phyloP scores from a whole-genome alignment of 768 basidiomycete species.

The Pisolithus sp. region DNA sequence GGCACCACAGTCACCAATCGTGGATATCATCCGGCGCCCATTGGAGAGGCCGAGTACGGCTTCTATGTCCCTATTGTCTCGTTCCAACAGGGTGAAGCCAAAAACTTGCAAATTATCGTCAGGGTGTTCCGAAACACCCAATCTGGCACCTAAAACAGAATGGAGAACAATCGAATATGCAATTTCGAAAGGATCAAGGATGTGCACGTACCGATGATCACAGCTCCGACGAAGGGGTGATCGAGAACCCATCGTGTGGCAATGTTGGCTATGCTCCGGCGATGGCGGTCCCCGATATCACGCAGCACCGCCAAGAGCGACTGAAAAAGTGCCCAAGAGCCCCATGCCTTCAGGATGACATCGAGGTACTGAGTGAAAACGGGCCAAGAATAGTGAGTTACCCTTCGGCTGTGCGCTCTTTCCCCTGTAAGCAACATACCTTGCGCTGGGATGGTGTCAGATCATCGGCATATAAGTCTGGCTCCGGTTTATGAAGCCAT shows the following conservation, averaged over 20 bases:
- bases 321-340: slow-evolving; percentile 72
- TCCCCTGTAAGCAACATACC: slow-evolving; percentile 34
- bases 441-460: slow-evolving; percentile 82
- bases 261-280: slow-evolving; percentile 66
- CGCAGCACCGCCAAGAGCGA: slow-evolving; percentile 52
- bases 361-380: slow-evolving; percentile 62
- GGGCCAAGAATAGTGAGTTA: not conserved
- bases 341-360: slow-evolving; percentile 76
- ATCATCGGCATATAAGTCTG: slow-evolving; percentile 59
- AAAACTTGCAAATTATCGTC: slow-evolving; percentile 64
- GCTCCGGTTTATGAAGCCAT: slow-evolving; percentile 64
- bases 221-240: slow-evolving; percentile 70
- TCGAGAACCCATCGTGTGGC: slow-evolving; percentile 82
- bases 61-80: slow-evolving; percentile 61
- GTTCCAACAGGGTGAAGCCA: slow-evolving; percentile 46
- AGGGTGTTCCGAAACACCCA: slow-evolving; percentile 70
- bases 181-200: not conserved
- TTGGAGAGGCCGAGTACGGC: slow-evolving; percentile 55
- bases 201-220: slow-evolving; percentile 54
- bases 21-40: slow-evolving; percentile 53
- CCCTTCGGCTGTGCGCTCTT: not conserved
- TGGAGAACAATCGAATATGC: not conserved
- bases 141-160: slow-evolving; percentile 48
- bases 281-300: slow-evolving; percentile 60
- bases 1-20: slow-evolving; percentile 78